These are phyloP conservation scores for Pelagophyceae sp. DNA, from an alignment of 352 stramenopile genomes.

Conservation along the genomic window DNA sequence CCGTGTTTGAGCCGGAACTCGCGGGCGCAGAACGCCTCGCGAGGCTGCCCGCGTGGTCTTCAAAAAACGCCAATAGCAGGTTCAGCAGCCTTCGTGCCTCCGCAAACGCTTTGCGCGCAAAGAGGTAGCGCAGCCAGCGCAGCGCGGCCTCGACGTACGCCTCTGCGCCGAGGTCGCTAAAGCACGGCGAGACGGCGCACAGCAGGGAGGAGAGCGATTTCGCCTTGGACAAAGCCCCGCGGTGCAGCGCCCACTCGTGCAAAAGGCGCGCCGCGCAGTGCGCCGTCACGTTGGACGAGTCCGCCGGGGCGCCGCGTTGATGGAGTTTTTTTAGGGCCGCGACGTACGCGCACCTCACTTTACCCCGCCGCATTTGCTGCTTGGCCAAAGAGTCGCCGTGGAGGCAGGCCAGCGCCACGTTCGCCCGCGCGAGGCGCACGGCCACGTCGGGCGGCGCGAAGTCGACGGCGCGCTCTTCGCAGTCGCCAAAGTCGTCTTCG, in stretches of 20 bases:
- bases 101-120: neutral
- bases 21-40: no score
- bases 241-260: slow-evolving; percentile 22
- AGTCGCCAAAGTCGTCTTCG: neutral
- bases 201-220: neutral
- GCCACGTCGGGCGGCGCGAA: neutral
- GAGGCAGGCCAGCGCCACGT: neutral
- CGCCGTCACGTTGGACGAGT: slow-evolving; percentile 10
- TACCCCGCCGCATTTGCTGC: neutral
- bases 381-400: slow-evolving; percentile 19
- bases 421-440: neutral
- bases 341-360: slow-evolving; percentile 7
- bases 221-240: neutral
- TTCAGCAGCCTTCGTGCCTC: neutral
- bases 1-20: no score
- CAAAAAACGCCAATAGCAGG: neutral
- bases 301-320: neutral
- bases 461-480: neutral
- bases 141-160: neutral
- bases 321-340: slow-evolving; percentile 1
- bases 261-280: slow-evolving; percentile 11
- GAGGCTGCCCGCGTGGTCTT: no score
- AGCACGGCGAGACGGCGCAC: neutral
- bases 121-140: no score
- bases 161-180: neutral